A percentile compares a stretch with the other conserved stretches of the same genome.
Conservation (phyloP, 2,329 filamentous ascomycete species). For the Hortaea werneckii region DNA sequence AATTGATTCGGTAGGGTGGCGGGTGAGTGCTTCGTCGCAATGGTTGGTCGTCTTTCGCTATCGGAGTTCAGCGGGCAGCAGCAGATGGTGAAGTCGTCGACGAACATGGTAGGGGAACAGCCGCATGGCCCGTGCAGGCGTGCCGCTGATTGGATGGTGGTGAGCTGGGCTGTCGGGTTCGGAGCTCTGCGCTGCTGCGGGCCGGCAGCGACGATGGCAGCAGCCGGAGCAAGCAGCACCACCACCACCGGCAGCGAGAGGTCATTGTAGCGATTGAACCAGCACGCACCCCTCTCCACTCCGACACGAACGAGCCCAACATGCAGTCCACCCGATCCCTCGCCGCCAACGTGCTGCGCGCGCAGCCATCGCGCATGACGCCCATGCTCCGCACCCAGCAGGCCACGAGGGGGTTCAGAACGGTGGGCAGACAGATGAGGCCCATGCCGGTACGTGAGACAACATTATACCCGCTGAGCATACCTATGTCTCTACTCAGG, state of each 20-base stretch:
- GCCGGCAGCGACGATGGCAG: no score
- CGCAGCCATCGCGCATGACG: slow-evolving; percentile 16
- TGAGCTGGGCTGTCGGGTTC: no score
- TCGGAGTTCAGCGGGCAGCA: not conserved
- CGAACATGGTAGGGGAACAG: slow-evolving; percentile 11
- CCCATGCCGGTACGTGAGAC: slow-evolving; percentile 21
- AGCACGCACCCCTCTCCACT: slow-evolving; percentile 1
- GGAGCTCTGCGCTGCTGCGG: no score
- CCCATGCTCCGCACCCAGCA: slow-evolving; percentile 21
- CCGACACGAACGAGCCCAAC: slow-evolving; percentile 2
- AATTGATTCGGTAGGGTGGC: not conserved
- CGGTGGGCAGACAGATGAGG: slow-evolving; percentile 18
- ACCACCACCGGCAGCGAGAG: no score
- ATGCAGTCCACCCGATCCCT: slow-evolving; percentile 33
- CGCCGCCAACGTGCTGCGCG: slow-evolving; percentile 29
- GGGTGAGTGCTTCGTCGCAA: not conserved
- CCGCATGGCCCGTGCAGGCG: no score
- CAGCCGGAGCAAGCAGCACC: no score
- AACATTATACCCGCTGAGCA: no score
- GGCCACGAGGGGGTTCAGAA: slow-evolving; percentile 22
- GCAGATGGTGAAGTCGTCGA: not conserved
- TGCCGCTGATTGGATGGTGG: no score
- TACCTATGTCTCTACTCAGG: no score
- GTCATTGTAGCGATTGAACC: no score
- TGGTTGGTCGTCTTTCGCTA: not conserved